phyloP scores from a whole-genome alignment of 2,329 filamentous ascomycete genomes.

The Stachybotrys elegans region DNA sequence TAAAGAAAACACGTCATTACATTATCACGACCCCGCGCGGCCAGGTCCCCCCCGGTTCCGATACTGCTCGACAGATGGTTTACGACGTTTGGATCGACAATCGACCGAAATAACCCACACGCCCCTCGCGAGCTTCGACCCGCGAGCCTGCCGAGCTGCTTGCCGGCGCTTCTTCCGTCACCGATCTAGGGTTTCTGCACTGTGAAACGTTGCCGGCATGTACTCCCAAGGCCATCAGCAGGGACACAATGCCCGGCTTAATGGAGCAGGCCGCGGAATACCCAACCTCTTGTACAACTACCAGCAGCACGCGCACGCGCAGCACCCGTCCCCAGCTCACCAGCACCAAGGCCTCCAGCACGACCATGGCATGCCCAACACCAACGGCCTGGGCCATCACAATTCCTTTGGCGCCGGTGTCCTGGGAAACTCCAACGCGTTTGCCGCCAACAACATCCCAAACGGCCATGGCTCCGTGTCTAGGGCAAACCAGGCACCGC shows the following conservation, averaged over 20 bases:
- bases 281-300: conserved; percentile 66
- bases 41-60: too few relatives aligned
- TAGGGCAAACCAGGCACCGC: conserved; percentile 46
- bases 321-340: conserved; percentile 61
- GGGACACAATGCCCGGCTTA: conserved; percentile 71
- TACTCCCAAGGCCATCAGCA: conserved; percentile 69
- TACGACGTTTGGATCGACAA: conserved; percentile 12
- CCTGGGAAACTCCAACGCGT: conserved; percentile 60
- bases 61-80: neutral
- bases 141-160: conserved; percentile 23
- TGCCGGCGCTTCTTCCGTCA: conserved; percentile 19
- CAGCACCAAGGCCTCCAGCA: conserved; percentile 57
- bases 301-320: conserved; percentile 55
- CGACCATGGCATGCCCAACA: conserved; percentile 50
- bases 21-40: too few relatives aligned
- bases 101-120: conserved; percentile 10
- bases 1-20: too few relatives aligned
- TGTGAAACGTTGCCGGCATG: conserved; percentile 47
- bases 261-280: conserved; percentile 52
- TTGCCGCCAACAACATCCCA: conserved; percentile 47
- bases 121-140: conserved; percentile 10
- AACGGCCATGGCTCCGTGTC: conserved; percentile 50
- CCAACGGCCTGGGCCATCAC: conserved; percentile 48
- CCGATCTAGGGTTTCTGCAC: conserved; percentile 11
- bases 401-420: conserved; percentile 31